Evolutionary conservation across 2,329 filamentous ascomycete species (phyloP), one percentile per base, ranked within the genome.

Genomic region (Diplodia sapinea): DNA sequence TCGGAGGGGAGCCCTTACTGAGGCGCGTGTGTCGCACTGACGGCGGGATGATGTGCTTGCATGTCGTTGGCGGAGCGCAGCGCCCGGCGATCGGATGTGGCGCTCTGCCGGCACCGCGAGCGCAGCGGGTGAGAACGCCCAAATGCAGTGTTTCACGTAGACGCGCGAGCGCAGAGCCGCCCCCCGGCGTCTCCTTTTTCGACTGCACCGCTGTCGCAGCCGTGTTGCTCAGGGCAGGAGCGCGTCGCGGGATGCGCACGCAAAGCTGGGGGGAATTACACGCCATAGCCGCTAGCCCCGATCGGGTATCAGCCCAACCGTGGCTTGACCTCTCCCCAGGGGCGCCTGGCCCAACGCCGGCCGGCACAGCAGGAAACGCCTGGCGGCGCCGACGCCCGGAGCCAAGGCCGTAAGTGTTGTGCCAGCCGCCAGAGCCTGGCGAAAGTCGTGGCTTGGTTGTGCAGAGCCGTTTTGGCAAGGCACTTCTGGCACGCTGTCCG

Each of bases 41-140:
- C 29, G 47, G 59, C 59, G 59, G 59, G 59, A 63, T 63, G 59
- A 63, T 63, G 59, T 63, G 59, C 59, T 50, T 20, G 59, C 36
- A 63, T 63, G 26, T 47, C 59, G 59, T 63, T 63, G 59, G 59
- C 59, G 29, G 59, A 63, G 59, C 31, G 26, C 55, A 23, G 12
- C 20, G 23, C 31, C 38, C 55, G 55, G 36, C 59, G 59, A 63
- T 63, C 59, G 59, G 59, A 63, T 63, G 59, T 63, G 59, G 59
- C 59, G 59, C 59, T 38, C 59, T 26, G n/a, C 59, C 43, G 29
- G 59, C 43, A 63, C 59, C 2, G 40, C 47, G n/a, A 15, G 26
- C 13, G 50, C 43, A 51, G 59, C 59, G 59, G 59, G 50, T 36
- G 59, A 51, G 23, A 51, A 51, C 59, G 31, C 59, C 43, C 29